phyloP scores from a whole-genome alignment of 805 yeast genomes.

The Yamadazyma endophytica region DNA sequence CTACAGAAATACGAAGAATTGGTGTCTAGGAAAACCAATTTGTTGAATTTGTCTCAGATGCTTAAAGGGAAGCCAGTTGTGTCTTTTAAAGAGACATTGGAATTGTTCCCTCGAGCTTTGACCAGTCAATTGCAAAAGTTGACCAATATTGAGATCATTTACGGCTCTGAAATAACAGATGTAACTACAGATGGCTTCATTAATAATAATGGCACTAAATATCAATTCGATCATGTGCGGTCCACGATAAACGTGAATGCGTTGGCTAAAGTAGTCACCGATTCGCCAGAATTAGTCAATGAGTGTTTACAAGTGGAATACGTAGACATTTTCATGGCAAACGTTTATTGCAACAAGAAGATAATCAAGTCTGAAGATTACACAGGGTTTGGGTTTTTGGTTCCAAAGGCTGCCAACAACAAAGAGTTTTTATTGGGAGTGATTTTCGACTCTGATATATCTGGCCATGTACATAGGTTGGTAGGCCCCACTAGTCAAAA shows the following conservation, averaged over 20 bases:
- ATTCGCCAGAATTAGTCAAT: conserved; percentile 13
- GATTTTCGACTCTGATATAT: conserved; percentile 85
- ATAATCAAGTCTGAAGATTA: conserved; percentile 29
- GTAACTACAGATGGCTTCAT: conserved; percentile 17
- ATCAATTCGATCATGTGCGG: conserved; percentile 52
- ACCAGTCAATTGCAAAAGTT: conserved; percentile 29
- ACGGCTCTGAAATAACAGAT: conserved; percentile 19
- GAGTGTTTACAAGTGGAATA: conserved; percentile 27
- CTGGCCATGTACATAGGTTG: conserved; percentile 37
- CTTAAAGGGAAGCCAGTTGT: conserved; percentile 61
- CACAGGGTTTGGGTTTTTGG: conserved; percentile 84
- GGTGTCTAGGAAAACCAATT: conserved; percentile 37
- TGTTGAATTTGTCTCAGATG: conserved; percentile 28
- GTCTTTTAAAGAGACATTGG: conserved; percentile 53
- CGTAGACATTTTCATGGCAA: conserved; percentile 58
- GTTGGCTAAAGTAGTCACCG: conserved; percentile 29
- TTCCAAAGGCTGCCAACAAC: conserved; percentile 54
- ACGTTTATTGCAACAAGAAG: conserved; percentile 49
- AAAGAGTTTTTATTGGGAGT: conserved; percentile 71
- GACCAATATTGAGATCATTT: conserved; percentile 39
- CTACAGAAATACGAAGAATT: conserved; percentile 35
- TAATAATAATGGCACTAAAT: conserved; percentile 11
- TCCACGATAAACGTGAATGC: conserved; percentile 50
- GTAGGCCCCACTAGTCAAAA: conserved; percentile 1
- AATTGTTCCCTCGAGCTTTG: conserved; percentile 45